Evolutionary conservation across 2,329 filamentous ascomycete genomes (phyloP), one percentile per base, ranked within the genome.

Genomic region (Aspergillaceae sp.): DNA sequence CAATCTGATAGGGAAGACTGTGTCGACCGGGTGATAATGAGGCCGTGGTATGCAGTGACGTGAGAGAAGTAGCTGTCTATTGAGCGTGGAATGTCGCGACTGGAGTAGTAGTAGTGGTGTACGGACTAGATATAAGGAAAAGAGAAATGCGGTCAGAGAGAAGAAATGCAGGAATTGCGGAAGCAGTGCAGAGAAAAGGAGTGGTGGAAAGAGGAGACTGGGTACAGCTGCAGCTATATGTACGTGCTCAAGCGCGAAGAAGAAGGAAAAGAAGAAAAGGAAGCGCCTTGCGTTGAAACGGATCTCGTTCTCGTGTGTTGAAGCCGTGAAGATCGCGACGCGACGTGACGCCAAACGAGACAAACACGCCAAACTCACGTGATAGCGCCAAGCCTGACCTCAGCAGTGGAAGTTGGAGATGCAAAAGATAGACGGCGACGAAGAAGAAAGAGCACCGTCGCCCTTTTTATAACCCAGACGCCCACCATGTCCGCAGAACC

Each of bases 401-500:
- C 53, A 51, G 47, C 37, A 41, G 27, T 29, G 7, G 19, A 34
- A 30, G 19, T 41, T 26, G 41, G 9, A 19, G 19, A 9, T 10
- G 0, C 19, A 29, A n/a, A 28, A 0, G 40, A 19, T 7, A 27
- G 19, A 28, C 19, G 19, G 26, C 10, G 29, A 8, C 30, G 30
- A 29, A 29, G 10, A 10, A 29, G 38, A 11, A 19, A 41, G 53
- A 7, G 43, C 46, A 51, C 40, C 35, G 42, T 38, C 45, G 49
- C 52, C 59, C 47, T 60, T 61, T 57, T 58, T 19, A 19, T 19
- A 19, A 19, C 19, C 19, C 19, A 61, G 61, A 59, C 47, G 48
- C 50, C 49, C 60, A 72, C 56, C 59, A 84, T 84, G 80, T 75
- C 81, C 58, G 57, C 61, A 41, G 80, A 84, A 67, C 69, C 79